Evolutionary conservation across 208 protist species (phyloP).

Genomic region (Leishmania braziliensis): DNA sequence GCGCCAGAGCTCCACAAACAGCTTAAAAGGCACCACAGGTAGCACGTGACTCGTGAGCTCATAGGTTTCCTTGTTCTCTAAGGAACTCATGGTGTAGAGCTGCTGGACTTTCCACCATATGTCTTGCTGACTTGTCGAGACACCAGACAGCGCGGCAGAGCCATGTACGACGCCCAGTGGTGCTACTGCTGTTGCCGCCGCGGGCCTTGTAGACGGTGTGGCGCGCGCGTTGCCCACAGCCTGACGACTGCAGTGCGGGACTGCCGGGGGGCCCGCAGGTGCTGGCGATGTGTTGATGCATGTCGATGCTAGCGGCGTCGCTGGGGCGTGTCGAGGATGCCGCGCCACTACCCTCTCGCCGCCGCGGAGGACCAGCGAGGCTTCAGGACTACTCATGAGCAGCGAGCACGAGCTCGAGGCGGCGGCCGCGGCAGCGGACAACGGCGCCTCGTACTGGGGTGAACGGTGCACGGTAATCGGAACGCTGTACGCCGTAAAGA

Average conservation of each 20-base stretch:
- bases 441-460: constrained; percentile 24
- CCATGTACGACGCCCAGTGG: background rate
- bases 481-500: constrained; percentile 71
- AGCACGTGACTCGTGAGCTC: constrained; percentile 25
- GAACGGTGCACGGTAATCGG: constrained; percentile 43
- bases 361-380: background rate
- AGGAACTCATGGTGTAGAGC: constrained; percentile 29
- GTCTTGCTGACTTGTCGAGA: constrained; percentile 33
- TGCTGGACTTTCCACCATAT: constrained; percentile 40
- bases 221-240: background rate
- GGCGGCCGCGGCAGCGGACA: constrained; percentile 25
- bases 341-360: background rate
- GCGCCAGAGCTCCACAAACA: constrained; percentile 58
- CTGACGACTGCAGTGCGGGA: background rate
- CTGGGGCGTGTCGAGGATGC: background rate
- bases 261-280: no score
- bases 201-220: background rate
- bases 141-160: background rate
- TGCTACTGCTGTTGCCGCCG: background rate
- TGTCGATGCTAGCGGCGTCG: background rate
- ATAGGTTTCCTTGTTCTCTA: constrained; percentile 29
- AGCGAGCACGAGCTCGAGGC: constrained; percentile 16
- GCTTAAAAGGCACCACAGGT: constrained; percentile 38
- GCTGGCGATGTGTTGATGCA: background rate
- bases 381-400: constrained; percentile 5